These are phyloP conservation scores for Dioscorea zingiberensis DNA, from an alignment of 106 monocot species.

Conservation along the genomic window DNA sequence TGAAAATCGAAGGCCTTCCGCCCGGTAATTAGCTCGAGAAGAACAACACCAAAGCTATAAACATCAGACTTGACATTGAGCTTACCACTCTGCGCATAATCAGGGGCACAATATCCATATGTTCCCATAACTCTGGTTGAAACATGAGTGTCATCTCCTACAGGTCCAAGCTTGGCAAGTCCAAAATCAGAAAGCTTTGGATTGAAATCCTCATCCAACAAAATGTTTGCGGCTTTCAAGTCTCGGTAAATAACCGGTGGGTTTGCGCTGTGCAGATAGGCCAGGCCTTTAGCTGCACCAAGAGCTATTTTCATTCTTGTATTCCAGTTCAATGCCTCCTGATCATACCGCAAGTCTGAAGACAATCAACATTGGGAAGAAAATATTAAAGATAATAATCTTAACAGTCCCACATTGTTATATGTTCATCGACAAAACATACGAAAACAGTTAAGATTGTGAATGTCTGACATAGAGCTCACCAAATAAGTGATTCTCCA, in stretches of 20 bases:
- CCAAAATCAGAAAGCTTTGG: constrained; percentile 46
- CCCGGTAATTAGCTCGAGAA: constrained; percentile 56
- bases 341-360: background rate
- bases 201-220: background rate
- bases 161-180: constrained; percentile 62
- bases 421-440: no score
- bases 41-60: constrained; percentile 65
- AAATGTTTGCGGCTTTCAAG: constrained; percentile 36
- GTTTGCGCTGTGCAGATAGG: constrained; percentile 20
- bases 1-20: constrained; percentile 41
- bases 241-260: constrained; percentile 68
- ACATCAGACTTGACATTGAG: constrained; percentile 57
- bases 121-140: constrained; percentile 77
- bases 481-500: constrained; percentile 36
- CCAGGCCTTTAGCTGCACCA: background rate
- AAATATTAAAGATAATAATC: no score
- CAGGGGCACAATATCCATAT: constrained; percentile 68
- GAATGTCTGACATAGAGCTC: background rate
- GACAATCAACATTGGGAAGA: no score
- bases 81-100: constrained; percentile 64
- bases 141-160: constrained; percentile 63
- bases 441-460: no score
- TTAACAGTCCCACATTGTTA: no score
- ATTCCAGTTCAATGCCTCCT: constrained; percentile 1
- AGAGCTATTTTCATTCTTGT: constrained; percentile 3